phyloP scores from a whole-genome alignment of 108 stramenopile genomes.

The Mayamaea pseudoterrestris region DNA sequence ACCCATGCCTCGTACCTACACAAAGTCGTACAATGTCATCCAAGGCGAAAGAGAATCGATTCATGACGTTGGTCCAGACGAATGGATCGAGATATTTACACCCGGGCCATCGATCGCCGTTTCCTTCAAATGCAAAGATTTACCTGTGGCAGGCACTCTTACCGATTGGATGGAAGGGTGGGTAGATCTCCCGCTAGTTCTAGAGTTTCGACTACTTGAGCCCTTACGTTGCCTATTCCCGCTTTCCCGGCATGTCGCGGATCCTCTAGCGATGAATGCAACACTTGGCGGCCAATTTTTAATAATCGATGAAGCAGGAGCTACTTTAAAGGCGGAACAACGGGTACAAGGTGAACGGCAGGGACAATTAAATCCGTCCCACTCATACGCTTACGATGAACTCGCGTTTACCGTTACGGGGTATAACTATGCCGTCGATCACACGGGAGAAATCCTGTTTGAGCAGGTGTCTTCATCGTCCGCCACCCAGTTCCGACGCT shows the following conservation, averaged over 20 bases:
- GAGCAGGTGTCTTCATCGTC: slow-evolving; percentile 24
- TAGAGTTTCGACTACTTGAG: slow-evolving; percentile 35
- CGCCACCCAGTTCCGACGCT: background rate
- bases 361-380: no score
- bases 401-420: slow-evolving; percentile 49
- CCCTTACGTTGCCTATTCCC: slow-evolving; percentile 55
- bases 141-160: slow-evolving; percentile 49
- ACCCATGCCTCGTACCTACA: slow-evolving; percentile 81
- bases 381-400: slow-evolving; percentile 2
- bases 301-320: no score
- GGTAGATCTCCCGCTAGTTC: slow-evolving; percentile 58
- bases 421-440: slow-evolving; percentile 67
- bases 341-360: no score
- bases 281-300: no score
- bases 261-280: slow-evolving; percentile 1
- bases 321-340: no score
- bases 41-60: slow-evolving; percentile 12
- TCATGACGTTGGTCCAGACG: slow-evolving; percentile 32
- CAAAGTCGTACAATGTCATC: slow-evolving; percentile 21
- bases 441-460: slow-evolving; percentile 68
- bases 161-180: slow-evolving; percentile 73
- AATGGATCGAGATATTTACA: slow-evolving; percentile 61
- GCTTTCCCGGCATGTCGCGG: slow-evolving; percentile 14
- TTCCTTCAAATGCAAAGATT: slow-evolving; percentile 41
- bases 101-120: slow-evolving; percentile 71